A percentile compares a stretch with the other conserved stretches of the same genome.
Evolutionary conservation across 2,329 filamentous ascomycete genomes (phyloP).

Genomic region (Podosphaera leucotricha): DNA sequence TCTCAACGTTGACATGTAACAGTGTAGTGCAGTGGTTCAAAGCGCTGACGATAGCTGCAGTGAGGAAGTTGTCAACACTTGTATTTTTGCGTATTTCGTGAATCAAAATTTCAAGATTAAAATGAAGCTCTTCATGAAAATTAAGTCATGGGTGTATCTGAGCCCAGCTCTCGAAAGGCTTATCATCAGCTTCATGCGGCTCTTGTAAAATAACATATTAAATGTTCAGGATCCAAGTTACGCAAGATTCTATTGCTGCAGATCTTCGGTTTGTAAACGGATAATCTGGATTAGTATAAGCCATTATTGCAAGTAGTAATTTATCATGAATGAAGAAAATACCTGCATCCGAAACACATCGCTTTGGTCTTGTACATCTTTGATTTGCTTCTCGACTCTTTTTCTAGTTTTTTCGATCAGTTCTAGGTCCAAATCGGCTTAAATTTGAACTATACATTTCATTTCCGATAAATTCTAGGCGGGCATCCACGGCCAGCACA

Average conservation of each 20-base stretch:
- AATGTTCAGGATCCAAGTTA: background rate
- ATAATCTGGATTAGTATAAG: background rate
- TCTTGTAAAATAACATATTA: background rate
- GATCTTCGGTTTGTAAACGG: background rate
- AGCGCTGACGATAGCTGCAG: too few species aligned
- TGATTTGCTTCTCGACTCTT: slow-evolving; percentile 41
- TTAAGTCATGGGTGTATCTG: background rate
- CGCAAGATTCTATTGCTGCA: background rate
- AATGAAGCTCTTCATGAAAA: background rate
- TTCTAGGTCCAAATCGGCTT: background rate
- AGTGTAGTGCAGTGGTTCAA: too few species aligned
- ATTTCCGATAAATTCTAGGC: slow-evolving; percentile 76
- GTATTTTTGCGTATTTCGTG: too few species aligned
- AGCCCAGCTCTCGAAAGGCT: background rate
- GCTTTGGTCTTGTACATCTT: slow-evolving; percentile 36
- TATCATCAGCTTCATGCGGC: background rate
- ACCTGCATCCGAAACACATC: slow-evolving; percentile 43
- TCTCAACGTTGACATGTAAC: too few species aligned
- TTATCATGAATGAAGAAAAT: slow-evolving; percentile 8
- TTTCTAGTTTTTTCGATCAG: slow-evolving; percentile 22
- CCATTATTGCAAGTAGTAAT: background rate
- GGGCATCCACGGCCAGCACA: slow-evolving; percentile 69
- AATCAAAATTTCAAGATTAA: background rate
- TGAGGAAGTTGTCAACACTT: too few species aligned
- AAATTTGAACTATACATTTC: slow-evolving; percentile 48